Percentiles rank a stretch among this genome's conserved stretches.
Conservation (phyloP, 768 basidiomycete genomes). For the Hygrocybe punicea region DNA sequence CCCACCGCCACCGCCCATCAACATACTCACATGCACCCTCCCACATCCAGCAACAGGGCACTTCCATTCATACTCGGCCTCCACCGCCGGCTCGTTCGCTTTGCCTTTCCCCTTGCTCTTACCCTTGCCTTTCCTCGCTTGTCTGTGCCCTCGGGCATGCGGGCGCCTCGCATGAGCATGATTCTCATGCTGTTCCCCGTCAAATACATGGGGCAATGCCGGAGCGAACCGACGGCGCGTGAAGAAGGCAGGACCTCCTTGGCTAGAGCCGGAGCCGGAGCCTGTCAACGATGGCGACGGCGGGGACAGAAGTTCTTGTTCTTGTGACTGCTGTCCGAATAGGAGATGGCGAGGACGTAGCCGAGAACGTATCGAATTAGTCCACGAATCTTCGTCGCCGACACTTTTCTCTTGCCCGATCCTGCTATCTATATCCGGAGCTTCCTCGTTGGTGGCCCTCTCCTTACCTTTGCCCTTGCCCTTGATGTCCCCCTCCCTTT, state of each 20-base stretch:
- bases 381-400: neutral
- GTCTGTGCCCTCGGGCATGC: constrained; percentile 6
- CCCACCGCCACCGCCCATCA: constrained; percentile 45
- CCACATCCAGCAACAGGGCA: constrained; percentile 65
- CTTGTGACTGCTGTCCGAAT: no score
- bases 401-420: neutral
- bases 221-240: no score
- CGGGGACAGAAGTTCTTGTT: no score
- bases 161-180: neutral
- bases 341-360: constrained; percentile 47
- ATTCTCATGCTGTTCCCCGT: no score
- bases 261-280: no score
- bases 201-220: no score
- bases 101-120: constrained; percentile 40
- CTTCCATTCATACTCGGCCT: constrained; percentile 48
- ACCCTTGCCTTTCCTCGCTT: constrained; percentile 45
- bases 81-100: neutral
- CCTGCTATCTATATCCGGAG: neutral
- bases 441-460: constrained; percentile 14
- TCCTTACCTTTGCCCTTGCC: constrained; percentile 48
- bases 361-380: constrained; percentile 52
- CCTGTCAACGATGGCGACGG: neutral
- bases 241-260: no score
- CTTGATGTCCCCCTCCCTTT: no score
- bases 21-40: constrained; percentile 52